These are phyloP conservation scores for Hyphochytrium catenoides DNA, from an alignment of 352 stramenopile genomes.

Conservation along the genomic window DNA sequence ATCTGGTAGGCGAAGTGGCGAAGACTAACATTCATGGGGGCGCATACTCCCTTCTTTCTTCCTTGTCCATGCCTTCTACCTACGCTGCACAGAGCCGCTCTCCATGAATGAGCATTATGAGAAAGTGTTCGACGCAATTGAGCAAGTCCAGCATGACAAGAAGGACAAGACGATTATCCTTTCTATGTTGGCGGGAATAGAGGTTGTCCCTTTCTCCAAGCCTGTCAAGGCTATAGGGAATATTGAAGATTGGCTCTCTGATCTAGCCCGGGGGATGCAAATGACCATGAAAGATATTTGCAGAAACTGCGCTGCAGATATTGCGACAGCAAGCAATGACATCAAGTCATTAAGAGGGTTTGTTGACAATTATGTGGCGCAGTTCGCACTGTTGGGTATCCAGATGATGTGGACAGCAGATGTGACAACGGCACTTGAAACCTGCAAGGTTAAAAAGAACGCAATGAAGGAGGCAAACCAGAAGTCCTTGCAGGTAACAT, in stretches of 20 bases:
- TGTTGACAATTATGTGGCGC: constrained; percentile 78
- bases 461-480: constrained; percentile 91
- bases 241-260: constrained; percentile 95
- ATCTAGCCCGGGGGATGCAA: constrained; percentile 80
- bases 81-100: constrained; percentile 82
- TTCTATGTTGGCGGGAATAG: constrained; percentile 74
- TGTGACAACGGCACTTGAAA: constrained; percentile 75
- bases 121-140: constrained; percentile 96
- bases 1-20: too few species aligned
- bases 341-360: constrained; percentile 77
- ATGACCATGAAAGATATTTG: constrained; percentile 94
- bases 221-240: constrained; percentile 89
- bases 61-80: too few species aligned
- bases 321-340: constrained; percentile 67
- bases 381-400: constrained; percentile 84
- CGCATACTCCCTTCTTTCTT: too few species aligned
- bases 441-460: constrained; percentile 85
- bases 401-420: constrained; percentile 92
- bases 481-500: constrained; percentile 73
- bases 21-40: too few species aligned
- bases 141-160: constrained; percentile 91
- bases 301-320: constrained; percentile 71
- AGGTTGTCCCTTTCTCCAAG: constrained; percentile 80
- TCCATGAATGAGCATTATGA: constrained; percentile 98
- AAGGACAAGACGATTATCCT: constrained; percentile 91